phyloP scores from a whole-genome alignment of 164 flowering plant genomes.

The Litsea cubeba region DNA sequence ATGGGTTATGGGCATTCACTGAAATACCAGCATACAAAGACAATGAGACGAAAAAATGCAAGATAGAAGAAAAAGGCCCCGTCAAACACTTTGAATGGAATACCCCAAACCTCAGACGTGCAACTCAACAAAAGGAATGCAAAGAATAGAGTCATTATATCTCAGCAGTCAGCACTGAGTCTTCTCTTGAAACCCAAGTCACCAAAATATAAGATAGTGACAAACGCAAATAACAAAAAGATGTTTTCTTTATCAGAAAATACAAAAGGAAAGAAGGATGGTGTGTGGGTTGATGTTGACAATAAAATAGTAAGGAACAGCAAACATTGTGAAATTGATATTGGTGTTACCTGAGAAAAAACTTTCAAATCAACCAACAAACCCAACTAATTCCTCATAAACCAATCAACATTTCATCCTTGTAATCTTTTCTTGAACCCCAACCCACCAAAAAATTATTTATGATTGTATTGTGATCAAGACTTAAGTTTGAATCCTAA shows the following conservation, averaged over 20 bases:
- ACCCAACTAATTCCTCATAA: background rate
- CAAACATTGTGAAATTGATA: background rate
- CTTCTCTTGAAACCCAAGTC: background rate
- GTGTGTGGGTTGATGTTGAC: background rate
- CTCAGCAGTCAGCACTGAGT: background rate
- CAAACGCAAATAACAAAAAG: background rate
- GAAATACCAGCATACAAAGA: background rate
- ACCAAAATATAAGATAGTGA: background rate
- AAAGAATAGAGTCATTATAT: background rate
- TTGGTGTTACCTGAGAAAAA: background rate
- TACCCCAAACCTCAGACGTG: background rate
- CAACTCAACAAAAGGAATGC: background rate
- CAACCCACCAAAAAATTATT: background rate
- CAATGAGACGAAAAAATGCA: background rate
- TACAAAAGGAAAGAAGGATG: background rate
- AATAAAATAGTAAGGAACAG: background rate
- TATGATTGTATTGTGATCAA: background rate
- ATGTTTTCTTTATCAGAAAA: background rate
- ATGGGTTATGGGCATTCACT: background rate
- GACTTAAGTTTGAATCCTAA: background rate
- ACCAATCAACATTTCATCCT: background rate
- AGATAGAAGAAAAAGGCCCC: too few relatives aligned
- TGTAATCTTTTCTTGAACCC: background rate
- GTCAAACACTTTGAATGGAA: background rate
- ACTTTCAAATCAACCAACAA: background rate